Base-by-base conservation (phyloP, 192 early-diverging fungal species). In the Phycomyces nitens region DNA sequence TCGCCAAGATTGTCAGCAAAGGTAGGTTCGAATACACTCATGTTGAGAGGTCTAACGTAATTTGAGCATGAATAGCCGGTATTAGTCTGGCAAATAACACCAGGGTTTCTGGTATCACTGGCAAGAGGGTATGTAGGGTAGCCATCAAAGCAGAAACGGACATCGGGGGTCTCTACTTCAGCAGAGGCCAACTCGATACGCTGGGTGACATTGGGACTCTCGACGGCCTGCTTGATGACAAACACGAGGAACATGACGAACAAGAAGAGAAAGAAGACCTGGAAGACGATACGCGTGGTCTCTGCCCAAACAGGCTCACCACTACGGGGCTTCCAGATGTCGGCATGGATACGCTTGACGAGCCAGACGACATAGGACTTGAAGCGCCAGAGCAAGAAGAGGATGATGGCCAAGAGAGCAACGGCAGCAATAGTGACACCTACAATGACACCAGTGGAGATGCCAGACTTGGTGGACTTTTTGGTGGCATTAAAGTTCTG, bases 271-370 rank as follows among this genome's bases (percentile, higher is more conserved):
- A 72, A 66, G 21, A 66, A 27, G 47, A 72, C 53, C 61, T 72
- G 70, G 26, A 61, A 72, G 39, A 56, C 47, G 55, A 72, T 66
- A 14, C 70, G 70, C 0, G 64, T 58, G 10, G 70, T 72, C 66
- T 72, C 70, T 55, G 70, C 70, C 70, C 70, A 72, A 10, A 72
- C 34, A 42, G 70, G 70, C 58, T 72, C 70, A 66, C 70, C 70
- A 53, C 58, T 50, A 62, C 70, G 64, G 50, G 70, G 70, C 43
- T 62, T 62, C 70, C 70, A 72, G 26, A 72, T 72, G 24, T 72
- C 70, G 44, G 21, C 14, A 22, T 72, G 70, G 51, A 72, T 62
- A n/a, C 70, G 49, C 5, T 29, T 66, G 47, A 66, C 38, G 9
- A 72, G 24, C 64, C 65, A 72, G 14, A 54, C 24, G 44, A 72